Base-by-base conservation (phyloP, 805 yeast genomes). In the Starmerella apicola region DNA sequence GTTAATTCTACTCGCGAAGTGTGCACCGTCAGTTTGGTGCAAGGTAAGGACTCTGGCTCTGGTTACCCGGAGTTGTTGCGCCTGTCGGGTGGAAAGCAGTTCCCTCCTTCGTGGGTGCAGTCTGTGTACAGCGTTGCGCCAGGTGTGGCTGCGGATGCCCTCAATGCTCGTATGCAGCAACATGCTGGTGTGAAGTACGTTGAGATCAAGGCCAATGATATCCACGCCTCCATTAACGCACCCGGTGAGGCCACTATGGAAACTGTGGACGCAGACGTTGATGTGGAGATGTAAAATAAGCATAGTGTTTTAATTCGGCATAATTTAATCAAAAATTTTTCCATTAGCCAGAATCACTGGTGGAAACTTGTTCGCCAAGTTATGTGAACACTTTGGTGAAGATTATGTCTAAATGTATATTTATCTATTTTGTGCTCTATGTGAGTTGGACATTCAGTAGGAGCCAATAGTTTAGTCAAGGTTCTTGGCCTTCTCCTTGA, bases 41-140 rank as follows among this genome's bases (percentile, higher is more conserved):
- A 64, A 29, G 60, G 61, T 20, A 44, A 39, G 19, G 46, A 51
- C 41, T 53, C 64, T 3, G 60, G 64, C 18, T 60, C 67, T 34
- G 59, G 63, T 5, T 52, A 55, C 41, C 59, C 59, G 10, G 91
- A 81, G 58, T 64, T 81, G 15, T 60, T 86, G 41, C 72, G 94
- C 57, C 68, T 88, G 48, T 74, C 88, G 21, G 96, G 96, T 34
- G 94, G 94, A 35, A 59, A 66, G 28, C 67, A 70, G 51, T 67
- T 78, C 20, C 69, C 76, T 38, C 69, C 71, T 44, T 86, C 95
- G 51, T 91, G 94, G 91, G 79, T 81, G 32, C 95, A 86, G 57
- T 82, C 95, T 21, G 65, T 71, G 31, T 76, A 66, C 62, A 78
- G 78, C 59, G 61, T 88, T 41, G 59, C 67, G 23, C 74, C 72